Evolutionary conservation across 441 rosid genomes (phyloP).

Genomic region (Macaranga tanarius): DNA sequence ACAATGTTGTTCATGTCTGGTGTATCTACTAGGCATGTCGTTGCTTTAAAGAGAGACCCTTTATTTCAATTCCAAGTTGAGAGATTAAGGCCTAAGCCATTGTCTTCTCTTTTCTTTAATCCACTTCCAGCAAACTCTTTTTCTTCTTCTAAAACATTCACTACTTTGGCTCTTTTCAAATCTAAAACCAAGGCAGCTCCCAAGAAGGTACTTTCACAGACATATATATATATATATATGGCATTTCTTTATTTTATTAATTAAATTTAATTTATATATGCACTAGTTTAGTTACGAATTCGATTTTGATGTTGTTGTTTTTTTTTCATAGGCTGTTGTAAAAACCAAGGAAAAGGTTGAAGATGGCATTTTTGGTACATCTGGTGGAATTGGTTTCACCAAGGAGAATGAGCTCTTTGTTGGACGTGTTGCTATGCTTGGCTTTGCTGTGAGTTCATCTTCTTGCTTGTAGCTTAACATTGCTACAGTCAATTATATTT

Average conservation of each 20-base stretch:
- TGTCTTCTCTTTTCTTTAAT: slow-evolving; percentile 34
- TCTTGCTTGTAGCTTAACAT: not conserved
- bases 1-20: slow-evolving; percentile 71
- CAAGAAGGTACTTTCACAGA: slow-evolving; percentile 47
- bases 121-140: slow-evolving; percentile 28
- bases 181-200: slow-evolving; percentile 73
- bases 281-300: too few relatives aligned
- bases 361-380: slow-evolving; percentile 88
- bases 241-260: not conserved
- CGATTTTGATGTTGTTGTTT: not conserved
- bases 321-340: slow-evolving; percentile 34
- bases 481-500: not conserved
- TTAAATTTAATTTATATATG: too few relatives aligned
- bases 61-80: slow-evolving; percentile 49
- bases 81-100: slow-evolving; percentile 39
- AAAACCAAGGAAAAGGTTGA: slow-evolving; percentile 59
- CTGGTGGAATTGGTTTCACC: slow-evolving; percentile 95
- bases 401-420: slow-evolving; percentile 92
- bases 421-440: slow-evolving; percentile 97
- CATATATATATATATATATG: not conserved
- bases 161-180: slow-evolving; percentile 68
- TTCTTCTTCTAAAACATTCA: slow-evolving; percentile 27
- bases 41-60: slow-evolving; percentile 47
- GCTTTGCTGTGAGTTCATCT: slow-evolving; percentile 74
- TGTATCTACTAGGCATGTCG: slow-evolving; percentile 45